Conservation (phyloP, 257 asterid genomes). For the Pogostemon cablin region DNA sequence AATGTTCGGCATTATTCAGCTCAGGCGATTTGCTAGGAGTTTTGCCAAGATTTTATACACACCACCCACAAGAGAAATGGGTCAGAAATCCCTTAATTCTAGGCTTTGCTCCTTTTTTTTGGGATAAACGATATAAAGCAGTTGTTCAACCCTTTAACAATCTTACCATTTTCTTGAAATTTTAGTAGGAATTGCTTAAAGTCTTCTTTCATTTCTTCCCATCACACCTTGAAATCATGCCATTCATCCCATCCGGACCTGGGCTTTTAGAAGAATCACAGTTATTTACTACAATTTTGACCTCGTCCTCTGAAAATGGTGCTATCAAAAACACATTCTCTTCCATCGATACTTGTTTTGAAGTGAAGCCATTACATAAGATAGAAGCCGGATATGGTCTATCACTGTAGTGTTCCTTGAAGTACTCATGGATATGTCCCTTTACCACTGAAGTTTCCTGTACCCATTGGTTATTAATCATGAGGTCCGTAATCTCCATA, state of each 20-base stretch:
- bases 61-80: not conserved
- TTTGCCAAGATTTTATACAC: not conserved
- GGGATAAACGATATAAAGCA: not conserved
- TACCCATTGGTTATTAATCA: too few relatives aligned
- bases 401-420: too few relatives aligned
- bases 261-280: not conserved
- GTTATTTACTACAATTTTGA: not conserved
- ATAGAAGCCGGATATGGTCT: too few relatives aligned
- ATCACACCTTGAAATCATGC: not conserved
- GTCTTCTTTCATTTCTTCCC: not conserved
- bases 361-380: too few relatives aligned
- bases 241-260: not conserved
- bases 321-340: not conserved
- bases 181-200: not conserved
- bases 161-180: not conserved
- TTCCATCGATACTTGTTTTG: too few relatives aligned
- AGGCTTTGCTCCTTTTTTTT: not conserved
- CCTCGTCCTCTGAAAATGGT: not conserved
- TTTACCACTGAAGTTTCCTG: too few relatives aligned
- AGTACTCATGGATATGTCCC: too few relatives aligned
- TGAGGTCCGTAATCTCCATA: too few relatives aligned
- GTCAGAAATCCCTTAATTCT: not conserved
- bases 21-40: not conserved
- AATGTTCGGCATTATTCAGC: not conserved
- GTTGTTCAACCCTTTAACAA: not conserved